A percentile compares a stretch with the other conserved stretches of the same genome.
Conservation (phyloP, 176 grass and related monocot species). For the Aechmea fasciata region DNA sequence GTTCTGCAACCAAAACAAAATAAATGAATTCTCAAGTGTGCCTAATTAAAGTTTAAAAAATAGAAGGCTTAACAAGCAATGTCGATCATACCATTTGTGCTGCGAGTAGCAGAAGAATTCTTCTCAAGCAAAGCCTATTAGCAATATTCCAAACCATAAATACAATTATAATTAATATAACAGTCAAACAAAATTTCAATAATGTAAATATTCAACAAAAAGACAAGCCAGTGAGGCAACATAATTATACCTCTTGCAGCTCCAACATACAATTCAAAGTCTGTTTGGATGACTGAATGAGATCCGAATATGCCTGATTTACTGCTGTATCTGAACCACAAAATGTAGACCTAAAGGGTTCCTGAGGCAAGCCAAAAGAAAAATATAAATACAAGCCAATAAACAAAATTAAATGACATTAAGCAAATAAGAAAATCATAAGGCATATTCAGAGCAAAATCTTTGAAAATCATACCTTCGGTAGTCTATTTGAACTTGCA, state of each 20-base stretch:
- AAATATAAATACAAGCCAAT: background rate
- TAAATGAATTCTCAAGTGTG: no score
- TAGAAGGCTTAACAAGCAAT: constrained; percentile 1
- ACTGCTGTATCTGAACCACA: constrained; percentile 44
- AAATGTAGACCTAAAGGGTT: constrained; percentile 53
- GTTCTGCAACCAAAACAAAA: no score
- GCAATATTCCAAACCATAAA: constrained; percentile 4
- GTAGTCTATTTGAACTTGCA: constrained; percentile 81
- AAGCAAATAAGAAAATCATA: background rate
- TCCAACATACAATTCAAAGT: constrained; percentile 55
- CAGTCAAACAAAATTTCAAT: background rate
- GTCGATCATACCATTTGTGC: constrained; percentile 27
- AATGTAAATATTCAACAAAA: background rate
- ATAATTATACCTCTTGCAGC: constrained; percentile 64
- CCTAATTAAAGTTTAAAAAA: constrained; percentile 1
- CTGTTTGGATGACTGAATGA: constrained; percentile 51
- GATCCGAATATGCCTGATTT: constrained; percentile 53
- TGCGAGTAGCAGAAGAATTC: constrained; percentile 41
- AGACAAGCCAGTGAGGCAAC: background rate
- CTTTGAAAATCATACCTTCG: constrained; percentile 37
- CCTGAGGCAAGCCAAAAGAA: constrained; percentile 24
- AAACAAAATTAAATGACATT: background rate
- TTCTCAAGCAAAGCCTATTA: constrained; percentile 67
- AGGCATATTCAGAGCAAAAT: background rate
- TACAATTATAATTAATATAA: background rate